Base-by-base conservation (phyloP, 73 alveolate genomes). In the Paramecium octaurelia region DNA sequence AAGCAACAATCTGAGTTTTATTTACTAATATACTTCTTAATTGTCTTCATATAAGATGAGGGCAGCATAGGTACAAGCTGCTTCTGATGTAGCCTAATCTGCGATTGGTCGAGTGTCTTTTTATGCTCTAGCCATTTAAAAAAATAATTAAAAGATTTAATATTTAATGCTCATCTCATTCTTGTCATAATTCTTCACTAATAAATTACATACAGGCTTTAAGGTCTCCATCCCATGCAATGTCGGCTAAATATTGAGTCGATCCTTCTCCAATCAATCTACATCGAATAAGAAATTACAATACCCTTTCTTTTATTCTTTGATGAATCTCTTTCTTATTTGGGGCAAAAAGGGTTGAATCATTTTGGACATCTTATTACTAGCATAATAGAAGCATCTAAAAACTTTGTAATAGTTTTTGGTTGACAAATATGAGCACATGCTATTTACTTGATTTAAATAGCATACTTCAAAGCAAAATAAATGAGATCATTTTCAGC, bases 1-100 rank as follows among this genome's bases (percentile, higher is more conserved):
- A 97, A 16, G 98, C 97, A 38, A 21, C 59, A 29, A 75, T 75
- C 88, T 75, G 6, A 21, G 18, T 23, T 35, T 64, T 34, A 64
- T 4, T 64, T 6, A 64, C 27, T 75, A 29, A n/a, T 10, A 6
- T 75, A 75, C 88, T 35, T 75, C 88, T 75, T 75, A 38, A 38
- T 75, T 75, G 40, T 75, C 88, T 38, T 75, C 88, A 75, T 75
- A 23, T 34, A 75, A 38, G 46, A 75, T 75, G 35, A 75, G 60
- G 11, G 88, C 58, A 75, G 88, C 88, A 75, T 75, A 75, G 8
- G 88, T 75, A 20, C 88, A 75, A 29, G 88, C 88, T 18, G 60
- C 20, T 34, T 75, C 88, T 29, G 68, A 38, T 75, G 68, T 42
- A 21, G 58, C 68, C 18, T 75, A 75, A 75, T 75, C 88, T 75